These are phyloP conservation scores for Tylopilus intermedius DNA, from an alignment of 768 basidiomycete genomes.

Conservation along the genomic window DNA sequence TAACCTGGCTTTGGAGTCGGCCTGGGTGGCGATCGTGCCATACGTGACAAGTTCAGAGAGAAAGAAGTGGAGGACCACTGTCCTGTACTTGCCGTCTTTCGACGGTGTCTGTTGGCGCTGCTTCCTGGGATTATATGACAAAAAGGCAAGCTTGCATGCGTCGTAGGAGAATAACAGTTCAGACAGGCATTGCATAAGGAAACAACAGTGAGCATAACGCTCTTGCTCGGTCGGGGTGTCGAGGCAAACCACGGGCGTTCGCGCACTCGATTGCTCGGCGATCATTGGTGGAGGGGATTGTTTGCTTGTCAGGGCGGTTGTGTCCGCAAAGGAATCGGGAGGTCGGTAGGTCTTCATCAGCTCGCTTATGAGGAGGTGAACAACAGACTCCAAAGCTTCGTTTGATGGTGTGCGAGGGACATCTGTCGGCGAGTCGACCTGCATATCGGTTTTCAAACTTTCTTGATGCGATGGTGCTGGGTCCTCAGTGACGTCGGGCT, in stretches of 20 bases:
- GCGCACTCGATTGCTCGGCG: slow-evolving; percentile 16
- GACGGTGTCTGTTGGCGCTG: slow-evolving; percentile 48
- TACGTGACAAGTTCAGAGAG: slow-evolving; percentile 80
- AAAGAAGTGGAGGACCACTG: slow-evolving; percentile 71
- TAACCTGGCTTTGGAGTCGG: slow-evolving; percentile 50
- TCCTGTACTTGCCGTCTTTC: slow-evolving; percentile 67
- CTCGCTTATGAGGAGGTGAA: slow-evolving; percentile 72
- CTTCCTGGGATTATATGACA: slow-evolving; percentile 70
- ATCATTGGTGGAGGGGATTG: slow-evolving; percentile 4
- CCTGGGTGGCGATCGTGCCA: slow-evolving; percentile 62
- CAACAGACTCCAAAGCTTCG: slow-evolving; percentile 52
- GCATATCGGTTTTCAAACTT: slow-evolving; percentile 45
- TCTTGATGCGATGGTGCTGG: slow-evolving; percentile 8
- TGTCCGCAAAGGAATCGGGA: slow-evolving; percentile 28
- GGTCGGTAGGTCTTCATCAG: slow-evolving; percentile 59
- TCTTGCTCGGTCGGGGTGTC: slow-evolving; percentile 22
- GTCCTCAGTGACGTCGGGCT: slow-evolving; percentile 32
- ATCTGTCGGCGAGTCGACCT: slow-evolving; percentile 41
- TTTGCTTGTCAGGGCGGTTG: slow-evolving; percentile 12
- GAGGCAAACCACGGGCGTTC: slow-evolving; percentile 7
- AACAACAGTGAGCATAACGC: slow-evolving; percentile 57
- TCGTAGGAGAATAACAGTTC: slow-evolving; percentile 94
- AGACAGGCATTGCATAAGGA: slow-evolving; percentile 87
- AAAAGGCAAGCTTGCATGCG: slow-evolving; percentile 80
- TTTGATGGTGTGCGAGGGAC: slow-evolving; percentile 25